Evolutionary conservation across 352 stramenopile genomes (phyloP), one percentile per base, ranked within the genome.

Genomic region (Phytophthora fragariaefolia): DNA sequence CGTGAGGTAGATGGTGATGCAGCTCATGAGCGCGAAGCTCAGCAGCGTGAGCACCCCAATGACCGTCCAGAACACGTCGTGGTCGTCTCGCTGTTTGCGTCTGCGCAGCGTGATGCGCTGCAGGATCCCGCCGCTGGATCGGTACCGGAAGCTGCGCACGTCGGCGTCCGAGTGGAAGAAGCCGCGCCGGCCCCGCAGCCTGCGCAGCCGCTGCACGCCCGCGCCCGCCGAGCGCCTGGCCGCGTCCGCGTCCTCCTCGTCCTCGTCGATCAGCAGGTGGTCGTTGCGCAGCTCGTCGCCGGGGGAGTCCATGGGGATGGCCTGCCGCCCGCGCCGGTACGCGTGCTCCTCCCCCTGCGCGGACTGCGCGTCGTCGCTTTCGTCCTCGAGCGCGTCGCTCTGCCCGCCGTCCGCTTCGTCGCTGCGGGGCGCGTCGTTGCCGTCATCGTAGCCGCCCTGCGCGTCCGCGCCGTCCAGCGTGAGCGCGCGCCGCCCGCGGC

Each of bases 31-130:
- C 1, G 68, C 72, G 36, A 95, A 82, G 57, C 83, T 92, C 38
- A 95, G 56, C 46, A 93, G 20, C 47, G 83, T 94, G 47, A 82
- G 74, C 12, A 91, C 49, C 32, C 89, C 73, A 48, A 95, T 86
- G 3, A 71, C 73, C 26, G 78, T 92, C 87, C 87, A 95, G 57
- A 95, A 95, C 66, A 75, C 57, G 47, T 89, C 77, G 47, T 81
- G 63, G 54, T 85, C 71, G 15, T 80, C 65, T 52, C 74, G 59
- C 34, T 83, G 82, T 42, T 83, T 85, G 27, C 86, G 83, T 42
- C 74, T 77, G 0, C 84, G 74, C 8, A 95, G 80, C 23, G 79
- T 85, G 28, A 95, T 85, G 38, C 82, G 72, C 30, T 82, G 70
- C 24, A 87, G 49, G 42, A 87, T 79, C 0, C 69, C 76, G 2